A percentile compares a stretch with the other conserved stretches of the same genome.
phyloP scores from a whole-genome alignment of 768 basidiomycete species.

The Mycena rebaudengoi region DNA sequence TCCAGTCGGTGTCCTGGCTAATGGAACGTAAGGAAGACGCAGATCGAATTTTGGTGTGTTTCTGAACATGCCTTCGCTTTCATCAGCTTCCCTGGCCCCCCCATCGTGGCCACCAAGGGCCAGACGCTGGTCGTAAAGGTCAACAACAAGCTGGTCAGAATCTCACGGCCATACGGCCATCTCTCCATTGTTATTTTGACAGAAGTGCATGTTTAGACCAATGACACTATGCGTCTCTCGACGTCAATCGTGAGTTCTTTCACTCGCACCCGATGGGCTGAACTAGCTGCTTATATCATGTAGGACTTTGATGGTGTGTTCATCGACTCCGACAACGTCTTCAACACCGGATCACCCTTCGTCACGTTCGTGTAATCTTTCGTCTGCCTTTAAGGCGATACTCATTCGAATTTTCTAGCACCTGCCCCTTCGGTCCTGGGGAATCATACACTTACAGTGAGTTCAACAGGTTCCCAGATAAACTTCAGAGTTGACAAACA shows the following conservation, averaged over 20 bases:
- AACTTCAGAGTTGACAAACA: not conserved
- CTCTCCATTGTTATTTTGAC: not conserved
- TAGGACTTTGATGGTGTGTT: conserved; percentile 19
- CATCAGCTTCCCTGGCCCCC: conserved; percentile 21
- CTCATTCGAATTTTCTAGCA: not conserved
- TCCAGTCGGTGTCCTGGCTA: conserved; percentile 5
- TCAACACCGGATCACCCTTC: conserved; percentile 15
- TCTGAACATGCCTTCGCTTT: not conserved
- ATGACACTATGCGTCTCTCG: conserved; percentile 15
- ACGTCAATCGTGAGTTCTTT: conserved; percentile 7
- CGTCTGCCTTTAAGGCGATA: not conserved
- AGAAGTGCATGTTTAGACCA: conserved; percentile 1
- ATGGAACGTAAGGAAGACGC: conserved; percentile 10
- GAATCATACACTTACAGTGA: conserved; percentile 20
- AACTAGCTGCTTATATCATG: not conserved
- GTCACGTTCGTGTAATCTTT: conserved; percentile 6
- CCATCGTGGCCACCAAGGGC: conserved; percentile 15
- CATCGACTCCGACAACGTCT: conserved; percentile 7
- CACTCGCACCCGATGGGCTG: not conserved
- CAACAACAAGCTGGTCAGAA: conserved; percentile 19
- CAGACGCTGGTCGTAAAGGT: conserved; percentile 11
- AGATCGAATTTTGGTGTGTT: not conserved
- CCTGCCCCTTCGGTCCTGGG: conserved; percentile 15
- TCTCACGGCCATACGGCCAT: not conserved
- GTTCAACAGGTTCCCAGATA: not conserved